Evolutionary conservation across 495 filamentous ascomycete species (phyloP).

Genomic region (Penicillium flavigenum): DNA sequence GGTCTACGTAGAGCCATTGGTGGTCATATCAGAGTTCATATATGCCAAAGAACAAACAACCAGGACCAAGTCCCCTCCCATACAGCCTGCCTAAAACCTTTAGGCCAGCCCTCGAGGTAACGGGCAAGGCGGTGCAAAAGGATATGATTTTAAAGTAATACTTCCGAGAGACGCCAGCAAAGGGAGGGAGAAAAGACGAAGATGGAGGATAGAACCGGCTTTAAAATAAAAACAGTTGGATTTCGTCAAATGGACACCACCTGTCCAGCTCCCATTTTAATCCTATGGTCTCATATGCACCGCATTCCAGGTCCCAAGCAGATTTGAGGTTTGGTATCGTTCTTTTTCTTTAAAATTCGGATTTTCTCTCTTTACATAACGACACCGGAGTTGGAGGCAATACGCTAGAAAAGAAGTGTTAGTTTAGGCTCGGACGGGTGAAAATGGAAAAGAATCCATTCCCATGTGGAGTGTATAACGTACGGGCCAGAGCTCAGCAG

Average conservation of each 20-base stretch:
- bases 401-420: slow-evolving; percentile 65
- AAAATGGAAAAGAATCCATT: neutral
- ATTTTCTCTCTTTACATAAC: slow-evolving; percentile 79
- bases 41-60: slow-evolving; percentile 4
- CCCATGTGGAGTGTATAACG: slow-evolving; percentile 32
- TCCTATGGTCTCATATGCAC: slow-evolving; percentile 37
- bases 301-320: slow-evolving; percentile 31
- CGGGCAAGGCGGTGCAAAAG: slow-evolving; percentile 16
- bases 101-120: neutral
- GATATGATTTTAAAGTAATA: slow-evolving; percentile 23
- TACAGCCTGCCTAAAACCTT: slow-evolving; percentile 1
- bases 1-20: slow-evolving; percentile 3
- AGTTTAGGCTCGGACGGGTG: neutral
- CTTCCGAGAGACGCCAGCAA: slow-evolving; percentile 32
- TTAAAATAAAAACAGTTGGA: slow-evolving; percentile 32
- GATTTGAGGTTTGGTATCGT: slow-evolving; percentile 46
- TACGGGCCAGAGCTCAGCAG: slow-evolving; percentile 98
- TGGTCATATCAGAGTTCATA: slow-evolving; percentile 15
- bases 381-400: slow-evolving; percentile 98
- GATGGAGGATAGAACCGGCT: slow-evolving; percentile 32
- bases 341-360: slow-evolving; percentile 38
- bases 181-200: slow-evolving; percentile 28
- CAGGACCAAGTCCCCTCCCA: slow-evolving; percentile 3
- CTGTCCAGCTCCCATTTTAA: slow-evolving; percentile 22
- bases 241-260: slow-evolving; percentile 30